These are phyloP conservation scores for Byssothecium circinans DNA, from an alignment of 2,329 filamentous ascomycete species.

Conservation along the genomic window DNA sequence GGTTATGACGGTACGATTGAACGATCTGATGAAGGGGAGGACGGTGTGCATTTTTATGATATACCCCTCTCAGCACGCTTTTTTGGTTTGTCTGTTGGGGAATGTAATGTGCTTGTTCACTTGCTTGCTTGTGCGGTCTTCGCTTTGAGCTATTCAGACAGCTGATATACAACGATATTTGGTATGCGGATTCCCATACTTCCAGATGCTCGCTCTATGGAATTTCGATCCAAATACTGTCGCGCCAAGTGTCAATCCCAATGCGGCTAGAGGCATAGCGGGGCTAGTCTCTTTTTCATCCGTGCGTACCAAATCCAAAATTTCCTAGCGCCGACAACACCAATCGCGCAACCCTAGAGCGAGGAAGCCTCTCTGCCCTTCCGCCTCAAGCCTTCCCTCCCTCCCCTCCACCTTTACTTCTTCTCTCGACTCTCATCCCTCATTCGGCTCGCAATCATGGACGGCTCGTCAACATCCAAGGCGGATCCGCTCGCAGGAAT, in stretches of 20 bases:
- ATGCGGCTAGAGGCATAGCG: background rate
- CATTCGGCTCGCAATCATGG: conserved; percentile 20
- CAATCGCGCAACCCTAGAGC: conserved; percentile 14
- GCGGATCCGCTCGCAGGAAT: conserved; percentile 61
- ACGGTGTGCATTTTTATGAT: conserved; percentile 35
- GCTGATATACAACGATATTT: conserved; percentile 6
- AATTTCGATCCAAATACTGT: no score
- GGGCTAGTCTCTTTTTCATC: conserved; percentile 20
- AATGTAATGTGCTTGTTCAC: background rate
- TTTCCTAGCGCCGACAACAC: conserved; percentile 19
- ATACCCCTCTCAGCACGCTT: conserved; percentile 33
- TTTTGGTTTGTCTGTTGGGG: background rate
- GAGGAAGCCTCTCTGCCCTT: conserved; percentile 13
- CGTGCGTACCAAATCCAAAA: conserved; percentile 28
- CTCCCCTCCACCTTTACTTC: conserved; percentile 10
- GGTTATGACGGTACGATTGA: conserved; percentile 15
- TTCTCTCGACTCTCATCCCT: conserved; percentile 7
- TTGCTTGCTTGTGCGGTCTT: background rate
- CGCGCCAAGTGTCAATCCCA: background rate
- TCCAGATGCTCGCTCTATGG: no score
- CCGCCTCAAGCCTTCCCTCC: conserved; percentile 4
- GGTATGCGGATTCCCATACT: background rate
- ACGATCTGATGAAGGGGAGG: conserved; percentile 32
- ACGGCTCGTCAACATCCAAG: conserved; percentile 26
- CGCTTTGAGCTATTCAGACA: background rate